Percentiles rank a stretch among this genome's conserved stretches.
Conservation (phyloP, 1,139 yeast species). For the Candida mesenterica region DNA sequence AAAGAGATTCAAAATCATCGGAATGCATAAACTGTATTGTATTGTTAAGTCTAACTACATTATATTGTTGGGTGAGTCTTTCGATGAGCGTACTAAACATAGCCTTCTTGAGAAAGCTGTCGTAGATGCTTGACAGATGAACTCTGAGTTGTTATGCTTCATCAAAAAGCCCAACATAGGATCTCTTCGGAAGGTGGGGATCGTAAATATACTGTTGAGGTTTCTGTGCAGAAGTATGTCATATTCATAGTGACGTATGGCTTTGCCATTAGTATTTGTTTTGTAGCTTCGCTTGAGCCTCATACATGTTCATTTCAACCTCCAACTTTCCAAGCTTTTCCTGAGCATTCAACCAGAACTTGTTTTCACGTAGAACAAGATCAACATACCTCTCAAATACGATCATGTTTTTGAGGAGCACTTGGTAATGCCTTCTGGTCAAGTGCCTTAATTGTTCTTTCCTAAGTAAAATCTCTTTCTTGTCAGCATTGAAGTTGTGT, state of each 20-base stretch:
- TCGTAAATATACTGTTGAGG: too few relatives aligned
- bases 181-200: too few relatives aligned
- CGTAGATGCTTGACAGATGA: too few relatives aligned
- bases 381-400: conserved; percentile 28
- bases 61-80: too few relatives aligned
- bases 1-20: not conserved
- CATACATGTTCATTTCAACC: conserved; percentile 5
- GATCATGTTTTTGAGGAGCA: conserved; percentile 29
- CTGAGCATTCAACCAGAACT: conserved; percentile 25
- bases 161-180: too few relatives aligned
- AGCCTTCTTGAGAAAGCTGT: too few relatives aligned
- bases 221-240: too few relatives aligned
- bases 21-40: not conserved
- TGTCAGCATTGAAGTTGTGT: conserved; percentile 17
- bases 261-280: too few relatives aligned
- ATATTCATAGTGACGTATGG: too few relatives aligned
- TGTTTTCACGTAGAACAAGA: conserved; percentile 23
- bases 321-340: conserved; percentile 14
- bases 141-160: too few relatives aligned
- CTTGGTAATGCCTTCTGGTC: conserved; percentile 19
- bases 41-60: not conserved
- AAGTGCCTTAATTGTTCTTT: conserved; percentile 14
- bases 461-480: conserved; percentile 9
- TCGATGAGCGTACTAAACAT: too few relatives aligned
- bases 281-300: too few relatives aligned